Base-by-base conservation (phyloP, 2,329 filamentous ascomycete species). In the Curvularia hawaiiensis region DNA sequence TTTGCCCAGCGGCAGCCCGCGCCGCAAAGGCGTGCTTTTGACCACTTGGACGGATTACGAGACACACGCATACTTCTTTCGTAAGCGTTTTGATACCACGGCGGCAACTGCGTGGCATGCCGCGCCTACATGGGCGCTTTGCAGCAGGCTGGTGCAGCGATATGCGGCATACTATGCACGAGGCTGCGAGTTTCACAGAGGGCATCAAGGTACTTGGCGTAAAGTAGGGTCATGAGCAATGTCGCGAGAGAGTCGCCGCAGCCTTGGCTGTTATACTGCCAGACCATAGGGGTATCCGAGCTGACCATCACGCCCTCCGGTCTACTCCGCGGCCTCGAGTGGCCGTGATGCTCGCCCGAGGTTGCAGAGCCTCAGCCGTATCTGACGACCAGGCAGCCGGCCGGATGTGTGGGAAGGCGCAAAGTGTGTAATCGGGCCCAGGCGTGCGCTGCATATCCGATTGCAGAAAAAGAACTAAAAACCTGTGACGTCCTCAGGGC, bases 391-490 rank as follows among this genome's bases (percentile, higher is more conserved):
- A 58, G 60, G 58, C 59, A 70, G 58, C 67, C 71, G 72, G 72
- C 70, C 72, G 72, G 69, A 44, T 66, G 69, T 63, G 71, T 67
- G 69, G 63, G 67, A 69, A 62, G 59, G 51, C 52, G 61, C 56
- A 59, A 49, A 58, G 52, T 50, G 60, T 68, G 61, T 67, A 61
- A 73, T 69, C 73, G 71, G 70, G 63, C 60, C 62, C 58, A 54
- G 65, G 63, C 59, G 61, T 66, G 58, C 54, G 60, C 54, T 64
- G 62, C 63, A 69, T 72, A 69, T 72, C 69, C 58, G 61, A 68
- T 70, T 67, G 65, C 63, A 66, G 64, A 70, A 68, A 64, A 68
- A 65, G 55, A 61, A 67, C 61, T 59, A 59, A 61, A 44, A 53
- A 49, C 53, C 53, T 67, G 67, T 74, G 72, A 73, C 71, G 71